phyloP scores from a whole-genome alignment of 345 rosid genomes.

The rapeseed (Brassica napus) region DNA sequence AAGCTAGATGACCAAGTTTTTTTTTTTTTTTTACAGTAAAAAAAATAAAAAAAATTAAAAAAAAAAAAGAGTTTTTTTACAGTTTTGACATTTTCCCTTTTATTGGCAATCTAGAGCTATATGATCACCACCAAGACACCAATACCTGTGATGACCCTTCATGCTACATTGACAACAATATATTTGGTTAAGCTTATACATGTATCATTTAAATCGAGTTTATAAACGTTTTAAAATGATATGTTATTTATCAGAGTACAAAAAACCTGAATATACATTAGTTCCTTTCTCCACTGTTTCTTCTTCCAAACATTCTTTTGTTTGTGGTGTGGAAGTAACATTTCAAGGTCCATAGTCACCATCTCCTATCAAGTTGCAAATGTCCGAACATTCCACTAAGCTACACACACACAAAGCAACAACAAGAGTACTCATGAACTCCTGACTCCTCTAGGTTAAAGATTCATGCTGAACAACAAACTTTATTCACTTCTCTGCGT shows the following conservation, averaged over 20 bases:
- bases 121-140: too few species aligned
- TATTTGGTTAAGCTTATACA: too few species aligned
- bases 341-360: conserved; percentile 71
- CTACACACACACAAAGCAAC: conserved; percentile 43
- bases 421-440: background rate
- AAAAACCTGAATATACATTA: background rate
- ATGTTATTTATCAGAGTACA: background rate
- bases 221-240: background rate
- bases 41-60: too few species aligned
- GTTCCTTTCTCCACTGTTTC: background rate
- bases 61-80: too few species aligned
- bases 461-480: background rate
- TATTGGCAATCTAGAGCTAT: too few species aligned
- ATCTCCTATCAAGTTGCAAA: conserved; percentile 84
- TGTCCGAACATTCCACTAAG: conserved; percentile 90
- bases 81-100: too few species aligned
- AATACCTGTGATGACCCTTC: too few species aligned
- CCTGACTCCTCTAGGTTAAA: background rate
- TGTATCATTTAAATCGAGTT: too few species aligned
- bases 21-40: too few species aligned
- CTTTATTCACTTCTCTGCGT: conserved; percentile 68
- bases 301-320: background rate
- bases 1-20: too few species aligned
- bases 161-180: too few species aligned
- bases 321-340: background rate